Evolutionary conservation across 139 green algal genomes (phyloP).

Genomic region (Picochlorum sp.): DNA sequence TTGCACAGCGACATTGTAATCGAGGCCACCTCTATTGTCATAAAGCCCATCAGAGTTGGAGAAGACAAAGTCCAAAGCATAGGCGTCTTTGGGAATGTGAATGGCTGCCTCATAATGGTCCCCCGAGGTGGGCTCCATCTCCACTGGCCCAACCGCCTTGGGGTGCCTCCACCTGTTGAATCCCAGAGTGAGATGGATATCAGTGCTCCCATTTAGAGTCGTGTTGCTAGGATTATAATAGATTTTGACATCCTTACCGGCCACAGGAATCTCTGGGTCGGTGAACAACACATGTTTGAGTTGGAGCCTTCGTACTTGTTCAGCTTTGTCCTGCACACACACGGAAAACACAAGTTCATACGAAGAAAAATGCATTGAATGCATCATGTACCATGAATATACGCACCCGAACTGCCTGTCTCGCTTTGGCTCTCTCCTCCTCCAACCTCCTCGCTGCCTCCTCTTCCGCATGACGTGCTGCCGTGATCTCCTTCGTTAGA

Average conservation of each 20-base stretch:
- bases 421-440: background rate
- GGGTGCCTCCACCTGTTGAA: slow-evolving; percentile 62
- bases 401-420: background rate
- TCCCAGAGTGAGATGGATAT: slow-evolving; percentile 46
- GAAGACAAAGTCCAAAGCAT: slow-evolving; percentile 84
- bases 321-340: slow-evolving; percentile 12
- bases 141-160: slow-evolving; percentile 36
- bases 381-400: background rate
- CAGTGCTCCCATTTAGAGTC: slow-evolving; percentile 34
- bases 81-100: slow-evolving; percentile 65
- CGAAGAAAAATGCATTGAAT: background rate
- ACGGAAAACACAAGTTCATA: background rate
- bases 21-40: slow-evolving; percentile 81
- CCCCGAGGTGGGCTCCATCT: slow-evolving; percentile 44
- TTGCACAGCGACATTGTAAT: slow-evolving; percentile 81
- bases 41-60: slow-evolving; percentile 54
- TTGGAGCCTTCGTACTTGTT: slow-evolving; percentile 33
- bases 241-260: slow-evolving; percentile 40
- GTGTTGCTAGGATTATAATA: slow-evolving; percentile 68
- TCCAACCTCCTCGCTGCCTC: background rate
- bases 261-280: slow-evolving; percentile 17
- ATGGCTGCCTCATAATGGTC: slow-evolving; percentile 7
- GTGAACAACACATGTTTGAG: slow-evolving; percentile 49
- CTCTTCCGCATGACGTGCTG: slow-evolving; percentile 14
- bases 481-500: slow-evolving; percentile 13